A percentile compares a stretch with the other conserved stretches of the same genome.
These are phyloP conservation scores for Microsporum audouinii DNA, from an alignment of 2,329 filamentous ascomycete species.

Conservation along the genomic window DNA sequence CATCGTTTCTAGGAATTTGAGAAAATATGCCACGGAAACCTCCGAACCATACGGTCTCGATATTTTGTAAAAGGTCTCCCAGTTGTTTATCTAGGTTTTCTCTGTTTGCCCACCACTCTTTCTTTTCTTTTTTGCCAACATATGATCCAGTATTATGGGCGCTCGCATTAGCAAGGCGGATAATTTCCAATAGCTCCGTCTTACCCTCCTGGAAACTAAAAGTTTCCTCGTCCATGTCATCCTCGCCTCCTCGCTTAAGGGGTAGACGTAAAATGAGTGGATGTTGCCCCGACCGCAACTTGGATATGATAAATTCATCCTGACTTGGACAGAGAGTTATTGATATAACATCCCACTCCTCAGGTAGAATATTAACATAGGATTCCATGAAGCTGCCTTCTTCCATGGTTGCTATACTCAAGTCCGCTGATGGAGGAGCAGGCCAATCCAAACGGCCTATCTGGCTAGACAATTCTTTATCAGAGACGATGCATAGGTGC, in stretches of 20 bases:
- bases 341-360: slow-evolving; percentile 74
- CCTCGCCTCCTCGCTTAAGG: slow-evolving; percentile 66
- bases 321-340: slow-evolving; percentile 69
- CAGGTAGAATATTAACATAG: slow-evolving; percentile 76
- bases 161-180: slow-evolving; percentile 67
- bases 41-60: slow-evolving; percentile 89
- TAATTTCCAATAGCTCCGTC: slow-evolving; percentile 69
- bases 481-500: slow-evolving; percentile 30
- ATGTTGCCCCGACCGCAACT: slow-evolving; percentile 59
- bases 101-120: slow-evolving; percentile 81
- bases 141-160: slow-evolving; percentile 65
- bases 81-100: slow-evolving; percentile 68
- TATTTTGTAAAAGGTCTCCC: slow-evolving; percentile 64
- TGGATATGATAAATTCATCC: slow-evolving; percentile 81
- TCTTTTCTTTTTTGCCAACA: slow-evolving; percentile 60
- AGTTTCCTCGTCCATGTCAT: slow-evolving; percentile 66
- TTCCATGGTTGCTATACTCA: slow-evolving; percentile 26
- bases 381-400: slow-evolving; percentile 60
- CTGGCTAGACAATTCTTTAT: slow-evolving; percentile 35
- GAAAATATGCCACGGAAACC: slow-evolving; percentile 94
- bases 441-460: slow-evolving; percentile 43
- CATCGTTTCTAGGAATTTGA: slow-evolving; percentile 51
- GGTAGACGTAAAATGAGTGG: slow-evolving; percentile 84
- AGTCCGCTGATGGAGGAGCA: slow-evolving; percentile 16
- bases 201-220: slow-evolving; percentile 77